Evolutionary conservation across 305 asterid genomes (phyloP), one percentile per base, ranked within the genome.

Genomic region (Ilex paraguariensis): DNA sequence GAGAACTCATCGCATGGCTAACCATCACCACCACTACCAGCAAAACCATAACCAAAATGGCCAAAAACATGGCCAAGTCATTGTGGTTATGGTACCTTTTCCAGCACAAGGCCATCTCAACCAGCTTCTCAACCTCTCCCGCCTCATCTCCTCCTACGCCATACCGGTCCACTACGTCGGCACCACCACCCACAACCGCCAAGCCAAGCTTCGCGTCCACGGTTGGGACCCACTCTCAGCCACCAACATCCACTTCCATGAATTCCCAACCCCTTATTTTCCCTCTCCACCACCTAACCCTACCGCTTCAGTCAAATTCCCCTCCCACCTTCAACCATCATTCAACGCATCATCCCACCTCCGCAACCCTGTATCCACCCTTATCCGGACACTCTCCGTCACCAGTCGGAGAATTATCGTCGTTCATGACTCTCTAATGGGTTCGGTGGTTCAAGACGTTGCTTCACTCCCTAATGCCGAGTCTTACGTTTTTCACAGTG

Each of bases 91-190:
- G 84, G 82, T 85, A 62, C 93, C 90, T 3, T 66, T 83, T 44
- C 75, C 87, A 58, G 80, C 85, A 4, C 93, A 82, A 55, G 87
- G 86, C 46, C 87, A 85, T 68, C 89, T 85, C 63, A 85, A 85
- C 74, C 91, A 87, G 73, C 91, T 84, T 70, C 95, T 87, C 82
- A 88, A 82, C 42, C 84, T 84, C 73, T 69, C 77, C 63, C 82
- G 80, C 73, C 73, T 80, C 31, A 56, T 87, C 66, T 54, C 90
- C 67, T 68, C 76, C 70, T 56, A 75, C 70, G 14, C 57, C 58
- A 60, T 87, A 13, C 84, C 78, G 31, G 82, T 84, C 8, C 81
- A 82, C 72, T 82, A 71, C 28, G 28, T 21, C 28, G 28, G 28
- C 28, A 21, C 28, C 28, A 21, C 28, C 28, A 21, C 28, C 28